phyloP scores from a whole-genome alignment of 306 rosid species.

The Cicer yamashitae region DNA sequence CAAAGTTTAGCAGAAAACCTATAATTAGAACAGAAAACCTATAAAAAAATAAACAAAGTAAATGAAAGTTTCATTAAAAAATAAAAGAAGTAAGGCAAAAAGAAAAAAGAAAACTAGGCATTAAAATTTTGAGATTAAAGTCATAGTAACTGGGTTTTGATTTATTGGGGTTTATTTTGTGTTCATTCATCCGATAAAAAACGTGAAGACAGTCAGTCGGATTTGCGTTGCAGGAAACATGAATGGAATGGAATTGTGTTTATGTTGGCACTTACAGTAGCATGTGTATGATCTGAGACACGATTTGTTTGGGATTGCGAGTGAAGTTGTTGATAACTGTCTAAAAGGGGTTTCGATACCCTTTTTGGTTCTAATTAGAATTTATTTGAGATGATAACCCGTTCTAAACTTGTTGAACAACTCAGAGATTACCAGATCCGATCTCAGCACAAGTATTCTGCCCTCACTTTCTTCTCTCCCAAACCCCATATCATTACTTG shows the following conservation, averaged over 20 bases:
- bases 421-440: slow-evolving; percentile 75
- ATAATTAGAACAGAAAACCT: no score
- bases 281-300: not conserved
- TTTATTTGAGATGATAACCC: slow-evolving; percentile 55
- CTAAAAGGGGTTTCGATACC: not conserved
- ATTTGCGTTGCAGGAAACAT: not conserved
- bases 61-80: no score
- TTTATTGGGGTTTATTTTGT: not conserved
- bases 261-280: not conserved
- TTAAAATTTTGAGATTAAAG: not conserved
- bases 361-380: not conserved
- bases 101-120: not conserved
- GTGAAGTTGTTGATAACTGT: slow-evolving; percentile 1
- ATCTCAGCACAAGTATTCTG: slow-evolving; percentile 60
- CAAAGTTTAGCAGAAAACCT: no score
- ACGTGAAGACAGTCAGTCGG: not conserved
- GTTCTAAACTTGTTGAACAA: slow-evolving; percentile 72
- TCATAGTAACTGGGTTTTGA: slow-evolving; percentile 1
- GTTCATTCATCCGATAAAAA: not conserved
- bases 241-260: not conserved
- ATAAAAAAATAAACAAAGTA: no score
- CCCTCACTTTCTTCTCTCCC: slow-evolving; percentile 68
- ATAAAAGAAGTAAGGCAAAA: no score
- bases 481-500: slow-evolving; percentile 57
- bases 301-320: not conserved